These are phyloP conservation scores for Balamuthia mandrillaris DNA, from an alignment of 208 protist genomes.

Conservation along the genomic window DNA sequence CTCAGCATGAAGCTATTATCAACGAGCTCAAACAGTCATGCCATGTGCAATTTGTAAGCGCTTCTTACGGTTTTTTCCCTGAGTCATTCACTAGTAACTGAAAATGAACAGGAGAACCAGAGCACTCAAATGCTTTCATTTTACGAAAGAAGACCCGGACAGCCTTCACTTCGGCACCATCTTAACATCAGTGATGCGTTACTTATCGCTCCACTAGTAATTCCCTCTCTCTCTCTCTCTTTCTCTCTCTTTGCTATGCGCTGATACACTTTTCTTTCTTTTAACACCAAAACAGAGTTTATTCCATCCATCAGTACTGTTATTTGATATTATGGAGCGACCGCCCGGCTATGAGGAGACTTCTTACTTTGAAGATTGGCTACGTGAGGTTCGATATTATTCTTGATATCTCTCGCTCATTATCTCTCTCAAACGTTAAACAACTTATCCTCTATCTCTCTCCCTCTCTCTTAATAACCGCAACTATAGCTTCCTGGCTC, in stretches of 20 bases:
- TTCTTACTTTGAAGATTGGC: too few relatives aligned
- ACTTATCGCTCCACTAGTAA: slow-evolving; percentile 7
- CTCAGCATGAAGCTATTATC: not conserved
- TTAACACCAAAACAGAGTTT: not conserved
- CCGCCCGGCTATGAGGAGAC: too few relatives aligned
- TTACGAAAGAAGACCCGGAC: not conserved
- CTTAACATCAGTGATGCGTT: not conserved
- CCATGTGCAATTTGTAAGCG: not conserved
- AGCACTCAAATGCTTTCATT: slow-evolving; percentile 6
- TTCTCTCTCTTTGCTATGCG: too few relatives aligned
- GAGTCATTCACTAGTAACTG: too few relatives aligned
- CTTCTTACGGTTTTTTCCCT: too few relatives aligned
- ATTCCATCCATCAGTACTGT: not conserved
- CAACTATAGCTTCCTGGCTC: too few relatives aligned
- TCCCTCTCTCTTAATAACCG: too few relatives aligned
- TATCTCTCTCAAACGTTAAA: too few relatives aligned
- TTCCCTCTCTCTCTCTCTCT: not conserved
- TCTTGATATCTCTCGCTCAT: too few relatives aligned
- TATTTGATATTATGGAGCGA: too few relatives aligned
- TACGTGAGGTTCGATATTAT: too few relatives aligned
- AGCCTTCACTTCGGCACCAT: not conserved
- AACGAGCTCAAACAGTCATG: slow-evolving; percentile 24
- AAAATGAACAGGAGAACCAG: not conserved
- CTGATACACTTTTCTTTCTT: not conserved
- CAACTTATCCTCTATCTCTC: too few relatives aligned